phyloP scores from a whole-genome alignment of 768 basidiomycete genomes.

The Hypholoma fasciculare region DNA sequence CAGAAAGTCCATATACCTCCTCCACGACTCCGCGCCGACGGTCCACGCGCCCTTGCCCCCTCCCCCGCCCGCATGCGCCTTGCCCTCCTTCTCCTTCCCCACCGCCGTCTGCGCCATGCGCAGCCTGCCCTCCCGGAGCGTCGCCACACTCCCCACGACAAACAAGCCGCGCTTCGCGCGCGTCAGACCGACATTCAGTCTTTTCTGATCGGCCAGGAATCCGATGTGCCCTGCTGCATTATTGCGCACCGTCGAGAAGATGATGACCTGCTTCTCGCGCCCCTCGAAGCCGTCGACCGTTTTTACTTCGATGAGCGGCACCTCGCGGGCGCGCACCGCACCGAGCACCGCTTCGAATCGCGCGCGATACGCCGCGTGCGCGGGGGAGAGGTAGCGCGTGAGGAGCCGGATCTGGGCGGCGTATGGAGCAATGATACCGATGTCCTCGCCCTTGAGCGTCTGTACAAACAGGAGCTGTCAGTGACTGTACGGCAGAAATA shows the following conservation, averaged over 20 bases:
- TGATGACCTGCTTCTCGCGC: constrained; percentile 88
- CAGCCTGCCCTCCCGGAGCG: constrained; percentile 52
- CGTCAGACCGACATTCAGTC: constrained; percentile 91
- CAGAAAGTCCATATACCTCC: constrained; percentile 59
- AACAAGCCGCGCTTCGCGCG: constrained; percentile 86
- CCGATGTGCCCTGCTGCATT: constrained; percentile 80
- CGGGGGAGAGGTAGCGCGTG: constrained; percentile 56
- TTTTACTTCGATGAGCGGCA: constrained; percentile 76
- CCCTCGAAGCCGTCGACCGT: constrained; percentile 97
- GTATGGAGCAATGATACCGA: constrained; percentile 94
- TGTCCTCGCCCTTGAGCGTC: constrained; percentile 70
- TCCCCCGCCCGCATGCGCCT: neutral
- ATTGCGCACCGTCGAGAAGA: constrained; percentile 90
- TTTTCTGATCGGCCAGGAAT: constrained; percentile 82
- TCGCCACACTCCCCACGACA: constrained; percentile 72
- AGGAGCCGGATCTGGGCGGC: constrained; percentile 81
- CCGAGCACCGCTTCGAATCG: constrained; percentile 67
- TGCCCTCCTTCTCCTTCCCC: neutral
- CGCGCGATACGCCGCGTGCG: constrained; percentile 47
- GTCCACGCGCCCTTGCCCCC: constrained; percentile 18
- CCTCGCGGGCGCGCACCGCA: constrained; percentile 60
- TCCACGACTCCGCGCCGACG: constrained; percentile 58
- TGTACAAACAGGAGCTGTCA: constrained; percentile 18
- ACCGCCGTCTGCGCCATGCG: constrained; percentile 8
- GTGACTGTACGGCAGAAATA: constrained; percentile 7